A percentile compares a stretch with the other conserved stretches of the same genome.
phyloP scores from a whole-genome alignment of 169 alveolate species.

The Cryptosporidium viatorum region DNA sequence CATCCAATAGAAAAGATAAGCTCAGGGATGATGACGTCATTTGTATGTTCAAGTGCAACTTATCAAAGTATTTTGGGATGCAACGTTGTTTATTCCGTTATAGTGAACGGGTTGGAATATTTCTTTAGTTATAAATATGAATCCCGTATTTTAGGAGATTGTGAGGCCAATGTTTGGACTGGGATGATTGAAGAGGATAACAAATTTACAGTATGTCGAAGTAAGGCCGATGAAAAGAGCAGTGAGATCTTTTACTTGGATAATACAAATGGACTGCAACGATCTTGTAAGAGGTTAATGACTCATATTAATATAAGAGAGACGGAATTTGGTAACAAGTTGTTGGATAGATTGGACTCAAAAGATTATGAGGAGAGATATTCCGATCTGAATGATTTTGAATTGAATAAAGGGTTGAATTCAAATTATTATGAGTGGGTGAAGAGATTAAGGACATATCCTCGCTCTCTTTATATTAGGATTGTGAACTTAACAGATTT shows the following conservation, averaged over 20 bases:
- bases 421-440: conserved; percentile 46
- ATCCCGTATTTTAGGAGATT: conserved; percentile 39
- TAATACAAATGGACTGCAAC: conserved; percentile 29
- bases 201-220: neutral
- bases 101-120: conserved; percentile 41
- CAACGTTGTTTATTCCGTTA: conserved; percentile 43
- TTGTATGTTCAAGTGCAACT: conserved; percentile 45
- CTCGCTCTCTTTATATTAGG: conserved; percentile 55
- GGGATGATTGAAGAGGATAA: conserved; percentile 34
- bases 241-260: conserved; percentile 44
- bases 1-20: conserved; percentile 56
- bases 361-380: neutral
- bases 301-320: conserved; percentile 48
- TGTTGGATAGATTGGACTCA: conserved; percentile 9
- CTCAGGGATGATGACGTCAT: conserved; percentile 47
- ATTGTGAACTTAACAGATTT: conserved; percentile 50
- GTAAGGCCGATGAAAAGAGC: neutral
- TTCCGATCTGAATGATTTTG: neutral
- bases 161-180: conserved; percentile 35
- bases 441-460: conserved; percentile 44
- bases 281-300: conserved; percentile 42
- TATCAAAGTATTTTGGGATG: conserved; percentile 31
- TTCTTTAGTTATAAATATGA: conserved; percentile 51
- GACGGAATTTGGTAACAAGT: conserved; percentile 47
- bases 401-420: conserved; percentile 10